phyloP scores from a whole-genome alignment of 1,284 basidiomycete species.

The Sparassis latifolia region DNA sequence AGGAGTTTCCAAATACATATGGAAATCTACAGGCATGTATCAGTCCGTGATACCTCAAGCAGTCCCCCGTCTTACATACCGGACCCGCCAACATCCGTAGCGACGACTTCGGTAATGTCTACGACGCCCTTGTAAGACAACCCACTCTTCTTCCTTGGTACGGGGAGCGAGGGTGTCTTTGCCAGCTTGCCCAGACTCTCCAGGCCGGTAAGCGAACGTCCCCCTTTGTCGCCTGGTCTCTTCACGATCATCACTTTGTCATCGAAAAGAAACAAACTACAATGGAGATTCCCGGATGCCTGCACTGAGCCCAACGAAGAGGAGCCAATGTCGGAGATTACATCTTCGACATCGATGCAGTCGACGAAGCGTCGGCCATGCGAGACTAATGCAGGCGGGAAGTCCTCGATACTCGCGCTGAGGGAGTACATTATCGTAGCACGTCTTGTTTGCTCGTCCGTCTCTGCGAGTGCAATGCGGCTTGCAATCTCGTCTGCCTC shows the following conservation, averaged over 20 bases:
- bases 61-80: constrained; percentile 37
- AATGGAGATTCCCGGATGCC: constrained; percentile 51
- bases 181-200: constrained; percentile 77
- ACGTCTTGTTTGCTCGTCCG: constrained; percentile 86
- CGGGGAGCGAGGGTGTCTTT: constrained; percentile 51
- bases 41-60: not conserved
- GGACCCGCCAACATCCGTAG: constrained; percentile 77
- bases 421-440: constrained; percentile 89
- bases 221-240: constrained; percentile 74
- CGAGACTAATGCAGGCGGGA: constrained; percentile 84
- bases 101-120: constrained; percentile 79
- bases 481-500: constrained; percentile 86
- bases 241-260: constrained; percentile 93
- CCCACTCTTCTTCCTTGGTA: constrained; percentile 68
- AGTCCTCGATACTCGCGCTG: constrained; percentile 81
- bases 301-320: constrained; percentile 22
- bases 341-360: constrained; percentile 91
- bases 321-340: constrained; percentile 36
- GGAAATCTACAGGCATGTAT: constrained; percentile 56
- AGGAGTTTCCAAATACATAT: constrained; percentile 76
- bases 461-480: constrained; percentile 88
- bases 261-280: constrained; percentile 91
- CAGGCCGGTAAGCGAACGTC: constrained; percentile 72
- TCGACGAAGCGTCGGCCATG: constrained; percentile 87
- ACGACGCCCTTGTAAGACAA: constrained; percentile 85